Conservation (phyloP, 2,329 filamentous ascomycete genomes). For the Neonectria hederae region DNA sequence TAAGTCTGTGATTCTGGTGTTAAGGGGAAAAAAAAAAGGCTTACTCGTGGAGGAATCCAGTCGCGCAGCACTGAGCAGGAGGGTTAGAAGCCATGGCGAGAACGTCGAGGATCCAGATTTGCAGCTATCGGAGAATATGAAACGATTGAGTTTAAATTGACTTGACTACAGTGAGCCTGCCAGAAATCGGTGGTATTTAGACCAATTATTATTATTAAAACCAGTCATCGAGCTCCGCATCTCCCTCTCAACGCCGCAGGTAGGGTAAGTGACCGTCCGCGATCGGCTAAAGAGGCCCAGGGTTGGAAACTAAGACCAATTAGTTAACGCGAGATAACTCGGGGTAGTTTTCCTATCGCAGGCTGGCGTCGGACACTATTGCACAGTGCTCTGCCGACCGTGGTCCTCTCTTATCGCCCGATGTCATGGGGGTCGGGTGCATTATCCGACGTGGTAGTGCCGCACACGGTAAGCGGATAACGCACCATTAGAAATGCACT, state of each 20-base stretch:
- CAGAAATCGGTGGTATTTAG: too few relatives aligned
- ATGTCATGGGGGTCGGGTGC: neutral
- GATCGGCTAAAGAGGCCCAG: neutral
- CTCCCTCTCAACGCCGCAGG: neutral
- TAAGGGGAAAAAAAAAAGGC: neutral
- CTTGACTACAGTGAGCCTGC: neutral
- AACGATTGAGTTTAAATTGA: neutral
- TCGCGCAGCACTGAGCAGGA: slow-evolving; percentile 9
- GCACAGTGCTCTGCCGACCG: neutral
- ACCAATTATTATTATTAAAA: neutral
- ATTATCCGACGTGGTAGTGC: slow-evolving; percentile 12
- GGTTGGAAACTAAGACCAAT: too few relatives aligned
- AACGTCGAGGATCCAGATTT: neutral
- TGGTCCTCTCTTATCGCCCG: neutral
- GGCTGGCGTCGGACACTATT: neutral
- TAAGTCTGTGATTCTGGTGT: neutral
- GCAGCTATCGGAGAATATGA: neutral
- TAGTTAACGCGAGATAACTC: neutral
- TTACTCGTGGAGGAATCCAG: slow-evolving; percentile 20
- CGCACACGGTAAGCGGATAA: slow-evolving; percentile 1
- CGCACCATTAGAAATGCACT: neutral
- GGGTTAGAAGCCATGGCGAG: slow-evolving; percentile 13
- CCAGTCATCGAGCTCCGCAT: neutral
- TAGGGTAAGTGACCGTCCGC: neutral
- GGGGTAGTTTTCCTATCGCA: slow-evolving; percentile 8